Base-by-base conservation (phyloP, 1,284 basidiomycete species). In the Termitomyces sp. region DNA sequence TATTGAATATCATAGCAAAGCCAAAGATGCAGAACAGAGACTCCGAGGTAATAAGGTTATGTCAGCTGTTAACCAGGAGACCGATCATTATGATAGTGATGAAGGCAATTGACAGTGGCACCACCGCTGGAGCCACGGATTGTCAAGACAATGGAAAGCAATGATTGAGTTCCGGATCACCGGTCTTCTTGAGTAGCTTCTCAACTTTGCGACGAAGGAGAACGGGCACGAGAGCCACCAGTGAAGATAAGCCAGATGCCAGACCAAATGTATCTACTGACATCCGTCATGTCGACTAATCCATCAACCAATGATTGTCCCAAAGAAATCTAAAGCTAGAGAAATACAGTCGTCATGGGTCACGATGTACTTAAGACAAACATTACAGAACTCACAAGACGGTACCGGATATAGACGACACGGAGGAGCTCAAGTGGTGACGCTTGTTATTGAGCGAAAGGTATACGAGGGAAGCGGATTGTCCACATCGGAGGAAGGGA, bases 261-360 rank as follows among this genome's bases (percentile, higher is more conserved):
- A n/a, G 9, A 31, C 0, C 3, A 9, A 82, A 80, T 70, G 81
- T 80, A 84, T 48, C 80, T 66, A 77, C 77, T 83, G 12, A 71
- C 72, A 40, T 24, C 24, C 2, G 24, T 62, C 68, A 13, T 58
- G 56, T 57, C 69, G 59, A 12, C 70, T 71, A 30, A 72, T 71
- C 68, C 67, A 73, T 1, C n/a, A 19, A 86, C 68, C 59, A n/a
- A n/a, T n/a, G n/a, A 85, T 75, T 0, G 83, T 82, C 5, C 67
- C 67, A 41, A 69, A 21, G 34, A 72, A 75, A 1, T 5, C 79
- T 78, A 34, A 82, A 62, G 61, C 70, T 73, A 24, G 24, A 48
- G 15, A 15, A 38, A 26, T 43, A 9, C 9, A 17, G n/a, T 30
- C 3, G 5, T 31, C 15, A 24, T 31, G 30, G 38, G 7, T 31